Base-by-base conservation (phyloP, 805 yeast species). In the Monosporozyma siamensis region DNA sequence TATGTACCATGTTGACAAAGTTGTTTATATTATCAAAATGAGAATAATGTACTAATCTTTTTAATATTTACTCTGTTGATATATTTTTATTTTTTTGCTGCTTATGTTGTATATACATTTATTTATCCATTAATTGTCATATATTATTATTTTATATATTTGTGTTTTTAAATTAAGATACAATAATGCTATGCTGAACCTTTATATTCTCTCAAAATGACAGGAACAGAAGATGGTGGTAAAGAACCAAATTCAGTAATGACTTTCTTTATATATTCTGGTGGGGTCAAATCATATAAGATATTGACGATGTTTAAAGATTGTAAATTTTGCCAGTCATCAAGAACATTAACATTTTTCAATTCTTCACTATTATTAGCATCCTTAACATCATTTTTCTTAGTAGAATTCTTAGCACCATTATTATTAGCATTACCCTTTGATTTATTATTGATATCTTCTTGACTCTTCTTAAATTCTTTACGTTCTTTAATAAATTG, bases 161-260 rank as follows among this genome's bases (percentile, higher is more conserved):
- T 29, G 6, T 18, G 15, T 14, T 34, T 34, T 34, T 24, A 10
- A 34, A 6, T 34, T 24, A 22, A 14, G 22, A 23, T 23, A 18
- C 22, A 23, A 23, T 34, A 34, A 14, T n/a, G 26, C 24, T 34
- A 60, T 48, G 63, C 64, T 30, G 62, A 58, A 39, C 63, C 63
- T 63, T 87, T 86, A 64, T 90, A 92, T 64, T 92, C 98, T 65
- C 97, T 77, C 54, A 92, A 69, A 47, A 92, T 86, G 39, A 92
- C 97, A 22, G 98, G 98, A 44, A 92, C 97, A 1, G 97, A 87
- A n/a, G 95, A 83, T 34, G 98, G 95, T 9, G 98, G 98, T 51
- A 92, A 71, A 2, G 95, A 86, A 23, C 98, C 98, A 49, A 90
- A 78, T 63, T 92, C 98, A 2, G 97, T 92, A 42, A 92, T 87